Percentiles rank a stretch among this genome's conserved stretches.
phyloP scores from a whole-genome alignment of 2,329 filamentous ascomycete species.

The Aspergillus cejpii region DNA sequence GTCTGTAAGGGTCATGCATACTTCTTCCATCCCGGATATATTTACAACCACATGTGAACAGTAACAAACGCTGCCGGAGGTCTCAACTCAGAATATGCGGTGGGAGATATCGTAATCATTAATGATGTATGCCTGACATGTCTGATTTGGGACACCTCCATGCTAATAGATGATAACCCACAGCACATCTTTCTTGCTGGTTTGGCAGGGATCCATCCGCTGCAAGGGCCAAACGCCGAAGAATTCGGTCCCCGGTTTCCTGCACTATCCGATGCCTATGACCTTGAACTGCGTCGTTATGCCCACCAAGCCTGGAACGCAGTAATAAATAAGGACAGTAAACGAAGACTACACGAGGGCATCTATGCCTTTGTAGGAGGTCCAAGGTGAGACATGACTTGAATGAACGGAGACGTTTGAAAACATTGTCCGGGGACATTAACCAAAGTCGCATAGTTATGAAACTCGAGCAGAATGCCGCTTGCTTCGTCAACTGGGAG shows the following conservation, averaged over 20 bases:
- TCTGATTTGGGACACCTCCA: conserved; percentile 1
- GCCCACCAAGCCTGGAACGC: conserved; percentile 54
- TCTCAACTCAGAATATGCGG: conserved; percentile 56
- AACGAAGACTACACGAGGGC: conserved; percentile 54
- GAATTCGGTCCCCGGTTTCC: conserved; percentile 59
- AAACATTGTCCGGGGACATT: not conserved
- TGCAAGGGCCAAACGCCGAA: conserved; percentile 57
- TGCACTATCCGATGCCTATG: conserved; percentile 59
- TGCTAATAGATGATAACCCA: not conserved
- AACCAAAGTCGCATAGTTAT: conserved; percentile 40
- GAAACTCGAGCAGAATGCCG: conserved; percentile 61
- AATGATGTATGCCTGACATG: conserved; percentile 49
- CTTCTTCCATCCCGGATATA: not conserved
- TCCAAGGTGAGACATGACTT: conserved; percentile 47
- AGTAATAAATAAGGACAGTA: conserved; percentile 41
- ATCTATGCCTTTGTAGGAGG: conserved; percentile 61
- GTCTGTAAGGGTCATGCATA: conserved; percentile 40
- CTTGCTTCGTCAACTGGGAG: conserved; percentile 54
- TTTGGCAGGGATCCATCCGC: conserved; percentile 54
- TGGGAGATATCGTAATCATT: conserved; percentile 59
- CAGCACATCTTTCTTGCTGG: conserved; percentile 60
- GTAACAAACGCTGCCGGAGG: conserved; percentile 63
- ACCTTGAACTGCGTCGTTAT: conserved; percentile 53
- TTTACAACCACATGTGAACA: conserved; percentile 18
- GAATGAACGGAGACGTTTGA: too few species aligned